Conservation (phyloP, 345 rosid species). For the Camelina neglecta region DNA sequence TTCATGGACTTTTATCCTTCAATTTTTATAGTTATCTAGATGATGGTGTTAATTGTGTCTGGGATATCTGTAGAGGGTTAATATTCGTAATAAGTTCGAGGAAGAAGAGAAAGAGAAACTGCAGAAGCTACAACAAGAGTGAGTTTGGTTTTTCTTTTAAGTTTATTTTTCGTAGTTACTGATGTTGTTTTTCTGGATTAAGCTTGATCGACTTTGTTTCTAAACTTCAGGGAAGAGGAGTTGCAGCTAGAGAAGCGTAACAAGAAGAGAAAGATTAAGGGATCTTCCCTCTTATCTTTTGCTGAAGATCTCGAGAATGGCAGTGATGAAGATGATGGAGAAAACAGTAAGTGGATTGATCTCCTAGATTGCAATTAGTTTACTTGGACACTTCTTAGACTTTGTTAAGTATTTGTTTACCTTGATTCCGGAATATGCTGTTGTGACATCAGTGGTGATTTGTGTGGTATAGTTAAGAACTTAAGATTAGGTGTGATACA, state of each 20-base stretch:
- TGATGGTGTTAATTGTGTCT: slow-evolving; percentile 4
- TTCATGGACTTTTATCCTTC: neutral
- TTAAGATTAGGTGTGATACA: neutral
- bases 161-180: neutral
- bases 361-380: neutral
- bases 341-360: slow-evolving; percentile 50
- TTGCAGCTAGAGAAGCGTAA: slow-evolving; percentile 85
- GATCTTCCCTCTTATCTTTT: slow-evolving; percentile 79
- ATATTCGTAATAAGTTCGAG: slow-evolving; percentile 86
- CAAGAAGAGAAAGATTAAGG: slow-evolving; percentile 84
- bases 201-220: slow-evolving; percentile 6
- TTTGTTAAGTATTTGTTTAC: neutral
- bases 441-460: neutral
- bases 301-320: slow-evolving; percentile 80
- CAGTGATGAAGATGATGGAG: slow-evolving; percentile 74
- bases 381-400: neutral
- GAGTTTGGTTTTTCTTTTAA: slow-evolving; percentile 33
- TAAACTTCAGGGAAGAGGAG: slow-evolving; percentile 78
- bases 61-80: slow-evolving; percentile 67
- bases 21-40: neutral
- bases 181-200: neutral
- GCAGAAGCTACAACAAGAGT: slow-evolving; percentile 92
- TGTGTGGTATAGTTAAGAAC: neutral
- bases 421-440: neutral
- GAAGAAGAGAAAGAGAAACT: slow-evolving; percentile 99